phyloP scores from a whole-genome alignment of 768 basidiomycete species.

The Tubosaeta sp. region DNA sequence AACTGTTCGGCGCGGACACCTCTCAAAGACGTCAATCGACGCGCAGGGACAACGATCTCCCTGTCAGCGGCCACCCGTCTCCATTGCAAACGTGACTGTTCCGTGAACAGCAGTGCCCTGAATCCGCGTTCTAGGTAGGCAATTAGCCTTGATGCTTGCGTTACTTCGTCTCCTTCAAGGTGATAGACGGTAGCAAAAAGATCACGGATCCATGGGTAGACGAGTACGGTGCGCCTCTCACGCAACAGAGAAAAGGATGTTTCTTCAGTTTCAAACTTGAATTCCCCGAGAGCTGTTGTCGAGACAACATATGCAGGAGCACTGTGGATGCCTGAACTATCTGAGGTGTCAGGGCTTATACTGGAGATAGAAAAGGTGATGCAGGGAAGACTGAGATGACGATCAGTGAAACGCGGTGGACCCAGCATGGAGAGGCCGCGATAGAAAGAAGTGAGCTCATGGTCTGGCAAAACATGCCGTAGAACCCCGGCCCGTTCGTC shows the following conservation, averaged over 20 bases:
- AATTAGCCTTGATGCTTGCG: neutral
- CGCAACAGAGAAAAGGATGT: neutral
- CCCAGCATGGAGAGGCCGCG: neutral
- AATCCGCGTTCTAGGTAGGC: slow-evolving; percentile 9
- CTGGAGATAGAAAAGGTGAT: slow-evolving; percentile 5
- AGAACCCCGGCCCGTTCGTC: neutral
- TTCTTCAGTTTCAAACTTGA: neutral
- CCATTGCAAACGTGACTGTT: slow-evolving; percentile 7
- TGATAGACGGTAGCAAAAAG: neutral
- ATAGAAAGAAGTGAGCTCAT: neutral
- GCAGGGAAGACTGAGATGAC: slow-evolving; percentile 9
- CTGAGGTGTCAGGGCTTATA: neutral
- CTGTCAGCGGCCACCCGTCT: slow-evolving; percentile 13
- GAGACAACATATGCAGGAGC: neutral
- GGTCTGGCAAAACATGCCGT: neutral
- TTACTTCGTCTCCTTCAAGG: neutral
- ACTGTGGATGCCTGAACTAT: neutral
- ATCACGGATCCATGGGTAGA: slow-evolving; percentile 10
- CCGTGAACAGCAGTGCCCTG: slow-evolving; percentile 3
- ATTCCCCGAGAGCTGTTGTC: neutral
- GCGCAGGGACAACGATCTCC: neutral
- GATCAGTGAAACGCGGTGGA: slow-evolving; percentile 2
- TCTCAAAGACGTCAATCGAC: neutral
- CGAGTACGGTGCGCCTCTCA: neutral
- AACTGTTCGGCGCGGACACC: neutral